Evolutionary conservation across 108 stramenopile species (phyloP).

Genomic region (Stephanodiscus minutulus): DNA sequence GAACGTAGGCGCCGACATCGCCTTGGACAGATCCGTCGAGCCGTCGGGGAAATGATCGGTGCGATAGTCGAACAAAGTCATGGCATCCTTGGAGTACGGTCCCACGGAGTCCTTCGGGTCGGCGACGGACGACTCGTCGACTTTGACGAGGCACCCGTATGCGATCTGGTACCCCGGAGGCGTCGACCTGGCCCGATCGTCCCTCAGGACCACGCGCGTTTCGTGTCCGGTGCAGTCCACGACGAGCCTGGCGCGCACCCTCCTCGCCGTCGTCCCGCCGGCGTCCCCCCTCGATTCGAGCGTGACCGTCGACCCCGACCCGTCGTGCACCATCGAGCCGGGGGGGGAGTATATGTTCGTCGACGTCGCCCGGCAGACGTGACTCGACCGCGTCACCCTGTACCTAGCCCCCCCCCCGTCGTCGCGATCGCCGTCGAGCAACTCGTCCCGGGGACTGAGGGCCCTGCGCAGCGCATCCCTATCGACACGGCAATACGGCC

Average conservation of each 20-base stretch:
- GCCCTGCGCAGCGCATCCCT: constrained; percentile 62
- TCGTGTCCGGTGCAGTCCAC: constrained; percentile 94
- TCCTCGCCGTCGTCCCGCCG: constrained; percentile 41
- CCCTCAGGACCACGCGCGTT: constrained; percentile 80
- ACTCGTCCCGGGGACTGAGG: constrained; percentile 50
- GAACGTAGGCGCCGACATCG: constrained; percentile 85
- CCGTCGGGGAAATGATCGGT: constrained; percentile 80
- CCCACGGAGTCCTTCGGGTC: constrained; percentile 61
- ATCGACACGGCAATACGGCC: constrained; percentile 87
- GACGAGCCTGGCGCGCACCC: constrained; percentile 79
- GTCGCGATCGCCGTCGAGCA: neutral
- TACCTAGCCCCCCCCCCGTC: constrained; percentile 39
- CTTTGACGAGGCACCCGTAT: constrained; percentile 83
- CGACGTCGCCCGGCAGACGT: constrained; percentile 64
- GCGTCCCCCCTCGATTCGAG: constrained; percentile 53
- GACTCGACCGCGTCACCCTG: constrained; percentile 65
- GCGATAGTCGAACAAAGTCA: constrained; percentile 97
- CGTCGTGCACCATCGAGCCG: constrained; percentile 70
- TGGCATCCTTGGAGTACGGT: constrained; percentile 92
- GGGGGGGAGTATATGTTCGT: constrained; percentile 81
- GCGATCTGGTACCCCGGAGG: constrained; percentile 95
- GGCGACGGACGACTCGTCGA: constrained; percentile 65
- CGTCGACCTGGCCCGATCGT: constrained; percentile 54
- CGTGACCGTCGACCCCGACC: constrained; percentile 58
- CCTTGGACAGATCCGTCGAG: constrained; percentile 42